These are phyloP conservation scores for Aureobasidium sp. DNA, from an alignment of 2,329 filamentous ascomycete genomes.

Conservation along the genomic window DNA sequence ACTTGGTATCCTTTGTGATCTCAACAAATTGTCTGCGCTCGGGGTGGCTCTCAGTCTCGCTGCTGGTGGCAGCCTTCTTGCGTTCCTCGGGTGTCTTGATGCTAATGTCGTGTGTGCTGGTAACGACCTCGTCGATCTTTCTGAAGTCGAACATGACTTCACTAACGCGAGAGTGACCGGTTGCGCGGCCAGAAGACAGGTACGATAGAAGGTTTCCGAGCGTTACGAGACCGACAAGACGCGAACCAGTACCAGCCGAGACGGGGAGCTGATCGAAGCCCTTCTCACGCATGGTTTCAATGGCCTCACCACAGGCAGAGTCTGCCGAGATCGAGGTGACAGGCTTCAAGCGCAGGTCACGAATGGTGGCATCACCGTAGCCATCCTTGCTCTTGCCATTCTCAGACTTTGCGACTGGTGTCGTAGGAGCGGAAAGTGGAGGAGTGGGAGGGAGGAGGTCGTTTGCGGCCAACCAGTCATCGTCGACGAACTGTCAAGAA, in stretches of 20 bases:
- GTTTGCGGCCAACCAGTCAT: slow-evolving; percentile 98
- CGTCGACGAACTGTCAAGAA: slow-evolving; percentile 67
- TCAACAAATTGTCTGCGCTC: slow-evolving; percentile 72
- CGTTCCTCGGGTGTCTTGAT: slow-evolving; percentile 33
- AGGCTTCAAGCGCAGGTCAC: slow-evolving; percentile 79
- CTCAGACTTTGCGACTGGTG: slow-evolving; percentile 21
- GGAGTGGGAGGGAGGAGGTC: slow-evolving; percentile 66
- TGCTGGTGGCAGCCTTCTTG: slow-evolving; percentile 19
- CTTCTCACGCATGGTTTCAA: slow-evolving; percentile 97
- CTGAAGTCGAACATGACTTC: slow-evolving; percentile 97
- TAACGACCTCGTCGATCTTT: slow-evolving; percentile 78
- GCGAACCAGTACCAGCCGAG: slow-evolving; percentile 52
- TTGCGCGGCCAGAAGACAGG: slow-evolving; percentile 75
- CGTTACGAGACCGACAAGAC: slow-evolving; percentile 85
- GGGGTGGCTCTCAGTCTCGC: slow-evolving; percentile 28
- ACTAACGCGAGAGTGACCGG: slow-evolving; percentile 62
- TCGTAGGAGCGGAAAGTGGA: slow-evolving; percentile 31
- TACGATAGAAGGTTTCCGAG: slow-evolving; percentile 90
- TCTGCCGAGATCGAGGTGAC: slow-evolving; percentile 73
- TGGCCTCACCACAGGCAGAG: slow-evolving; percentile 72
- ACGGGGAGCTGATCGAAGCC: slow-evolving; percentile 97
- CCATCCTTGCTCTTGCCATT: slow-evolving; percentile 49
- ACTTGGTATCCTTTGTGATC: slow-evolving; percentile 82
- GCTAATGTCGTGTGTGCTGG: slow-evolving; percentile 64
- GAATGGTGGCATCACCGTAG: slow-evolving; percentile 71